Base-by-base conservation (phyloP, 805 yeast genomes). In the Cyberlindnera meyerae region DNA sequence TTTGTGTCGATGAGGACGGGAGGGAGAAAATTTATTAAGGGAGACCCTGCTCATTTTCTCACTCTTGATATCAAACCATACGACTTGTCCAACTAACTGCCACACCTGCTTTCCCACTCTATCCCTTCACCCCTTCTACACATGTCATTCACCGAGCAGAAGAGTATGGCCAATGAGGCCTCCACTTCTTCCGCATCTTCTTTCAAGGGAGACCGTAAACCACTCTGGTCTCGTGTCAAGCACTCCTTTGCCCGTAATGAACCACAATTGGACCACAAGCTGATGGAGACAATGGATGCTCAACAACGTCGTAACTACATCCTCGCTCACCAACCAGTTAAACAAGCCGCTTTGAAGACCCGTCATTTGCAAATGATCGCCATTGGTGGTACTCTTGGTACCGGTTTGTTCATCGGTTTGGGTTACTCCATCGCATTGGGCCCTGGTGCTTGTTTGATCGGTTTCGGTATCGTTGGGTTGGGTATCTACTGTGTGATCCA, bases 331-430 rank as follows among this genome's bases (percentile, higher is more conserved):
- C 55, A 51, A 18, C 55, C 55, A 1, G 24, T 51, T 21, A 51
- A 40, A 16, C 40, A 31, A 15, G 37, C 27, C 24, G 62, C 71
- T 8, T 59, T 77, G 51, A 75, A 75, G 50, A 61, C 68, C 21
- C 68, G 82, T 59, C 84, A 78, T 50, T 55, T 79, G 46, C 78
- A 78, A 45, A 75, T 79, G 73, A 71, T 80, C 42, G 80, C 86
- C 29, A 71, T 80, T 42, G 87, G 84, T 44, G 84, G 85, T 53
- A 71, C 80, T 35, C 73, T 80, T 41, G 87, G 88, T 58, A 78
- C 86, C 24, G 85, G 86, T 52, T 60, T 79, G 40, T 78, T 80
- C 47, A 73, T 79, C 40, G 84, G 83, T 29, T 65, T 80, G 7
- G 85, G 85, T 37, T 61, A 68, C 31, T 73, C 82, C 1, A 60